These are phyloP conservation scores for Clonostachys sp. DNA, from an alignment of 2,329 filamentous ascomycete species.

Conservation along the genomic window DNA sequence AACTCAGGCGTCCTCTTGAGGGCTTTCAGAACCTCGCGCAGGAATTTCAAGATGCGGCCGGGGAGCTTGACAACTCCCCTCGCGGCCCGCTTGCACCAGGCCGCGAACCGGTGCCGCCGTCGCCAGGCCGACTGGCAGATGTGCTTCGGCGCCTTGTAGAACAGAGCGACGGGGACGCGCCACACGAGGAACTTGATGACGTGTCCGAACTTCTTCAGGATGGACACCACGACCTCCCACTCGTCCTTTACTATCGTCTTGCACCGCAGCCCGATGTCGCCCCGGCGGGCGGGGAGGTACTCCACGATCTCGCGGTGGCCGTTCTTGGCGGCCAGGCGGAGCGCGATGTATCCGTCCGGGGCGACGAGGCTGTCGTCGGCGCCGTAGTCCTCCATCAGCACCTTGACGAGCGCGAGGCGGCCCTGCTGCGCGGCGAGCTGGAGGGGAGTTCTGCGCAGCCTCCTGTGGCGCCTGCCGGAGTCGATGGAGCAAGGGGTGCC, in stretches of 20 bases:
- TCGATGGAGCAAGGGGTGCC: slow-evolving; percentile 9
- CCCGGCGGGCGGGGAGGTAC: slow-evolving; percentile 31
- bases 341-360: slow-evolving; percentile 36
- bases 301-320: slow-evolving; percentile 36
- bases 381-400: slow-evolving; percentile 30
- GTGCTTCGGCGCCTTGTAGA: slow-evolving; percentile 19
- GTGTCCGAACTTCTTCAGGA: slow-evolving; percentile 10
- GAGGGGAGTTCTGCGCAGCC: slow-evolving; percentile 30
- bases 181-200: slow-evolving; percentile 19
- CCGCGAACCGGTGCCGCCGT: background rate
- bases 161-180: slow-evolving; percentile 18
- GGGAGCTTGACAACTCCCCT: background rate
- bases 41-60: too few species aligned
- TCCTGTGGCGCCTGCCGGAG: slow-evolving; percentile 11
- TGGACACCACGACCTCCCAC: slow-evolving; percentile 13
- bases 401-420: slow-evolving; percentile 30
- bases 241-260: slow-evolving; percentile 20
- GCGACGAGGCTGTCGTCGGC: slow-evolving; percentile 37
- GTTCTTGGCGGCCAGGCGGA: slow-evolving; percentile 34
- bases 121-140: slow-evolving; percentile 7
- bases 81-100: background rate
- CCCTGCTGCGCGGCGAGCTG: slow-evolving; percentile 35
- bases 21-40: background rate
- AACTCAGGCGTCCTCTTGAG: background rate
- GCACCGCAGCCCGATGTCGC: slow-evolving; percentile 30